Evolutionary conservation across 345 rosid species (phyloP).

Genomic region (Leavenworthia alabamica): DNA sequence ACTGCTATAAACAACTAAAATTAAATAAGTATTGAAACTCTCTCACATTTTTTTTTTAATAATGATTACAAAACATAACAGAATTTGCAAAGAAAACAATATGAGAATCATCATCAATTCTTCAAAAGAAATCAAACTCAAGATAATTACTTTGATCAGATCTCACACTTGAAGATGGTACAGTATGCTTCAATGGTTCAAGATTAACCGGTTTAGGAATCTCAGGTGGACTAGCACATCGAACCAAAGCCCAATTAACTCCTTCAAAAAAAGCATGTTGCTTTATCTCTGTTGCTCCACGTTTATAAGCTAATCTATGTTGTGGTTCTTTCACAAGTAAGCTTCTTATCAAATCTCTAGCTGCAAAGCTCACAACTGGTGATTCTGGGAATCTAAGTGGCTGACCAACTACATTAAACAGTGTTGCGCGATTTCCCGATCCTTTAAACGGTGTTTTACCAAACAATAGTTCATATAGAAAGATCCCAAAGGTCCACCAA

Average conservation of each 20-base stretch:
- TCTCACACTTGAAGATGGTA: slow-evolving; percentile 40
- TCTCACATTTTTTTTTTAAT: no score
- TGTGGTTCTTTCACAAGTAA: slow-evolving; percentile 79
- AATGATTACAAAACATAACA: no score
- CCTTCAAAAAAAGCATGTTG: slow-evolving; percentile 86
- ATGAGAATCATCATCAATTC: no score
- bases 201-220: slow-evolving; percentile 64
- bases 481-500: slow-evolving; percentile 91
- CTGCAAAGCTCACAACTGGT: slow-evolving; percentile 67
- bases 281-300: slow-evolving; percentile 80
- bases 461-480: slow-evolving; percentile 62
- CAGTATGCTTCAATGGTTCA: slow-evolving; percentile 32
- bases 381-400: slow-evolving; percentile 70
- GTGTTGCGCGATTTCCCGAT: slow-evolving; percentile 74
- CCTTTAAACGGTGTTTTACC: slow-evolving; percentile 91
- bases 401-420: slow-evolving; percentile 73
- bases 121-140: slow-evolving; percentile 73
- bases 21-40: no score
- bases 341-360: slow-evolving; percentile 69
- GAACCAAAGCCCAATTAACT: slow-evolving; percentile 74
- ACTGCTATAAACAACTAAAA: no score
- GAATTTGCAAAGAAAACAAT: no score
- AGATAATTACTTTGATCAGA: slow-evolving; percentile 52
- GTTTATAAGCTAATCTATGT: slow-evolving; percentile 62
- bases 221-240: slow-evolving; percentile 80